Conservation (phyloP, 495 filamentous ascomycete species). For the Aeminium ludgeri region DNA sequence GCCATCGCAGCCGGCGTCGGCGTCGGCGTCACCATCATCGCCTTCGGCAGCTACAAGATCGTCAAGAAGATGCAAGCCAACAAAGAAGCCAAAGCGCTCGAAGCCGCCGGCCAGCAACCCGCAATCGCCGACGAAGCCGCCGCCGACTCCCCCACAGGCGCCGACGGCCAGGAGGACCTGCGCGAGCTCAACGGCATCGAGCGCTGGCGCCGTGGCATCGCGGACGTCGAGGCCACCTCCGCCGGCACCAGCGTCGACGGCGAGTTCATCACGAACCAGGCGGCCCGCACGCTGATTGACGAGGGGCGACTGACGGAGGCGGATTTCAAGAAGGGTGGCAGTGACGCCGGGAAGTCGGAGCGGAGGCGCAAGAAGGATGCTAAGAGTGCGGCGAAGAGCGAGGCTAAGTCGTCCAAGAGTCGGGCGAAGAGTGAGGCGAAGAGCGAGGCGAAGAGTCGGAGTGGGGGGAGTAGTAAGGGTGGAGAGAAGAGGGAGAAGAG, state of each 20-base stretch:
- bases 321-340: constrained; percentile 22
- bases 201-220: constrained; percentile 73
- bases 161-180: too few species aligned
- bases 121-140: constrained; percentile 25
- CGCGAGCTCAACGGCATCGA: constrained; percentile 49
- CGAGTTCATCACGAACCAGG: constrained; percentile 70
- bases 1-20: constrained; percentile 80
- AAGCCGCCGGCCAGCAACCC: constrained; percentile 26
- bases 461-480: neutral
- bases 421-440: constrained; percentile 19
- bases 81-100: constrained; percentile 40
- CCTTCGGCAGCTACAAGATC: constrained; percentile 92
- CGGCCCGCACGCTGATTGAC: constrained; percentile 36
- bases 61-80: constrained; percentile 59
- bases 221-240: constrained; percentile 48
- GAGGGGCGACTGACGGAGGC: constrained; percentile 22
- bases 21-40: constrained; percentile 77
- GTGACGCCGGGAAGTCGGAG: constrained; percentile 2
- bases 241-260: constrained; percentile 57
- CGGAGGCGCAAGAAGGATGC: constrained; percentile 10
- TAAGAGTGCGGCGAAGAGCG: constrained; percentile 13
- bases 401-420: too few species aligned
- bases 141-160: constrained; percentile 29
- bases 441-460: constrained; percentile 14
- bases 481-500: constrained; percentile 16